These are phyloP conservation scores for Claviceps pazoutovae DNA, from an alignment of 2,329 filamentous ascomycete species.

Conservation along the genomic window DNA sequence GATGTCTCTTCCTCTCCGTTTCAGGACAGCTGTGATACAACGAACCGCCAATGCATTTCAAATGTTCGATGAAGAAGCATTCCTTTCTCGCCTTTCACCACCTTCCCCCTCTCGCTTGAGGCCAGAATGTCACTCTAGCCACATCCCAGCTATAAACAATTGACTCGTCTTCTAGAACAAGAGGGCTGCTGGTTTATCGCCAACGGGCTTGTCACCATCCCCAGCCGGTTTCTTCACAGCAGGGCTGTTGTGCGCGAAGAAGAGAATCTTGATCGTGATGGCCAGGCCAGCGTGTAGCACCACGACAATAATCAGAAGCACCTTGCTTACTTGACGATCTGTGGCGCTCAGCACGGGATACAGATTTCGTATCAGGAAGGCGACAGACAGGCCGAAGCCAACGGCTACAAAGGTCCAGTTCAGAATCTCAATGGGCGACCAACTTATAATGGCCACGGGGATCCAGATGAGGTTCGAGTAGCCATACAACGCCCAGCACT, in stretches of 20 bases:
- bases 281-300: conserved; percentile 78
- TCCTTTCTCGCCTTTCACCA: background rate
- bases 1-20: background rate
- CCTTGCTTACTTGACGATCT: conserved; percentile 81
- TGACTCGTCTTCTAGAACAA: conserved; percentile 8
- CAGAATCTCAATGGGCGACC: conserved; percentile 71
- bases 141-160: background rate
- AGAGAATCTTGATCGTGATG: conserved; percentile 89
- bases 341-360: conserved; percentile 88
- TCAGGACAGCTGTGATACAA: background rate
- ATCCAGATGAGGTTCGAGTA: conserved; percentile 98
- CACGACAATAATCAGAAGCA: conserved; percentile 71
- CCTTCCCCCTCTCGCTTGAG: background rate
- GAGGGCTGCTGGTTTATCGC: conserved; percentile 9
- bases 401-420: conserved; percentile 91
- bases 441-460: conserved; percentile 79
- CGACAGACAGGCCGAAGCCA: conserved; percentile 69
- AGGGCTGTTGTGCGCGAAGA: conserved; percentile 70
- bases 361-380: conserved; percentile 73
- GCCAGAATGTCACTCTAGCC: background rate
- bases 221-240: conserved; percentile 25
- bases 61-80: background rate
- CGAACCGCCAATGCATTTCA: background rate
- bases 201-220: conserved; percentile 12
- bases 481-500: conserved; percentile 91